A percentile compares a stretch with the other conserved stretches of the same genome.
Evolutionary conservation across 441 rosid genomes (phyloP).

Genomic region (Manihot esculenta): DNA sequence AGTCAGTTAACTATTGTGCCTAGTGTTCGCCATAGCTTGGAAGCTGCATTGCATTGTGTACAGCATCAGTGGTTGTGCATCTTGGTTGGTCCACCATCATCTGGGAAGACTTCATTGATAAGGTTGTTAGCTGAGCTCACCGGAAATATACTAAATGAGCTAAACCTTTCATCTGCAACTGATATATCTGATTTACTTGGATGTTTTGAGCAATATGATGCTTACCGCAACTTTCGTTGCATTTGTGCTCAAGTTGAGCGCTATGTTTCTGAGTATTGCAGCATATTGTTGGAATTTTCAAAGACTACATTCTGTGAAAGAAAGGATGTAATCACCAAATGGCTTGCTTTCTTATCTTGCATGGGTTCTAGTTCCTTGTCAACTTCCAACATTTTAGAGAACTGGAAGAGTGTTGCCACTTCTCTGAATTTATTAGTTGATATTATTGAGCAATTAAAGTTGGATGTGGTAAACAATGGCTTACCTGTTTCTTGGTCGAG

Average conservation of each 20-base stretch:
- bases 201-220: conserved; percentile 95
- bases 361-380: conserved; percentile 42
- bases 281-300: conserved; percentile 50
- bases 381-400: conserved; percentile 31
- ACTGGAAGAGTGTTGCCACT: conserved; percentile 31
- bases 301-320: conserved; percentile 42
- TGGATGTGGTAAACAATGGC: conserved; percentile 39
- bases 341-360: conserved; percentile 65
- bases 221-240: conserved; percentile 62
- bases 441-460: conserved; percentile 51
- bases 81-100: conserved; percentile 88
- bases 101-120: conserved; percentile 94
- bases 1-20: conserved; percentile 72
- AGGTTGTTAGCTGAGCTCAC: conserved; percentile 81
- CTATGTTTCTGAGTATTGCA: conserved; percentile 68
- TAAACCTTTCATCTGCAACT: conserved; percentile 89
- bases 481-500: conserved; percentile 55
- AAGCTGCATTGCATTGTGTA: conserved; percentile 85
- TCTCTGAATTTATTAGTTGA: conserved; percentile 55
- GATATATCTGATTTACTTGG: conserved; percentile 98
- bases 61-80: conserved; percentile 87
- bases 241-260: conserved; percentile 64
- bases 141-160: conserved; percentile 75
- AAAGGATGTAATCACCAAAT: conserved; percentile 51
- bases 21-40: conserved; percentile 73